Evolutionary conservation across 1,284 basidiomycete species (phyloP), one percentile per base, ranked within the genome.

Genomic region (Microbotryum scabiosae): DNA sequence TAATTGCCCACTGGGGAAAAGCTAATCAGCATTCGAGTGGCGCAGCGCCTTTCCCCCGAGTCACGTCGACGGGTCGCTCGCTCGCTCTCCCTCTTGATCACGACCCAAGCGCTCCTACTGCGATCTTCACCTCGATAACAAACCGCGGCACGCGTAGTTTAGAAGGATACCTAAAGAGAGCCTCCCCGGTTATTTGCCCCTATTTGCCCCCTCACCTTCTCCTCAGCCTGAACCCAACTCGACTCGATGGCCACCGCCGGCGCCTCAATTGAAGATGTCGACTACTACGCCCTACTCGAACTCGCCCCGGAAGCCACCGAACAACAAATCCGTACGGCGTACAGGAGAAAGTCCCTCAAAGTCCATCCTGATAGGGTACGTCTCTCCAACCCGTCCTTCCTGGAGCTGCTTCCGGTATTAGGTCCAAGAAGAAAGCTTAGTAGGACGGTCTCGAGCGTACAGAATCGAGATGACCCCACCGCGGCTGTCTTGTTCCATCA

Each of bases 381-480:
- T 57, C 18, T 21, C n/a, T 20, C 32, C 8, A 21, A 9, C 32
- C 14, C 28, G 43, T 21, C 25, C 21, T 43, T 14, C 18, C 7
- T 30, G 44, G 25, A 23, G 9, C 43, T 25, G 20, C 20, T 28
- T 1, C 18, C 3, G 28, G 30, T 30, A 30, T 8, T 9, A 30
- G 30, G 30, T 30, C 9, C 2, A 7, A 30, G 30, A 9, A 30
- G 30, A 30, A 30, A 30, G 30, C 30, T 30, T 30, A 30, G 9
- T 30, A 30, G 30, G 30, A 10, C 28, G 8, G 8, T 10, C 9
- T 30, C 30, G 30, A 30, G 30, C 30, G 30, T 7, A 3, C 43
- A 71, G 70, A 71, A 71, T 49, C 70, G 66, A 7, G 65, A 70
- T 54, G 66, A 70, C 56, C 70, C 70, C 9, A 55, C 66, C 50